Conservation (phyloP, 2,329 filamentous ascomycete species). For the Fusarium verticillioides region DNA sequence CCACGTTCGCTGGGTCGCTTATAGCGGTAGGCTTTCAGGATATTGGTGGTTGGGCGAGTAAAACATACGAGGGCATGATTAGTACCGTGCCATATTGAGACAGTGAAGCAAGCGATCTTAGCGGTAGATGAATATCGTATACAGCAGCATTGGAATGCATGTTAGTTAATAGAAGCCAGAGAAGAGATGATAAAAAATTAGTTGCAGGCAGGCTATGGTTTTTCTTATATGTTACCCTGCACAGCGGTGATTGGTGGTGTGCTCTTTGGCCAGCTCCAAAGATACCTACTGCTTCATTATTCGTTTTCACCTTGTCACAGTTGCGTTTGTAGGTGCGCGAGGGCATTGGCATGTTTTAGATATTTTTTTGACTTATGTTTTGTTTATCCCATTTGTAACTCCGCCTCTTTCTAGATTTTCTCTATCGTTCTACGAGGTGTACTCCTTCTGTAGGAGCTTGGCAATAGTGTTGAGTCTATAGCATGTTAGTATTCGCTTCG, state of each 20-base stretch:
- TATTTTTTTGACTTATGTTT: slow-evolving; percentile 26
- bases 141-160: slow-evolving; percentile 32
- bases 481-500: slow-evolving; percentile 28
- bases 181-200: slow-evolving; percentile 12
- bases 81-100: slow-evolving; percentile 21
- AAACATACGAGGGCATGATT: slow-evolving; percentile 32
- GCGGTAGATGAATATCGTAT: slow-evolving; percentile 29
- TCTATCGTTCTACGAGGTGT: slow-evolving; percentile 55
- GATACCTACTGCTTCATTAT: neutral
- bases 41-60: slow-evolving; percentile 36
- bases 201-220: neutral
- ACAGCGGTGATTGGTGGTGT: neutral
- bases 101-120: slow-evolving; percentile 24
- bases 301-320: neutral
- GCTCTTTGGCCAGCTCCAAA: no score
- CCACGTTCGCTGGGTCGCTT: slow-evolving; percentile 29
- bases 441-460: slow-evolving; percentile 71
- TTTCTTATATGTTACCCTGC: no score
- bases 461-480: slow-evolving; percentile 70
- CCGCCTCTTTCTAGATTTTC: slow-evolving; percentile 19
- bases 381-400: slow-evolving; percentile 9
- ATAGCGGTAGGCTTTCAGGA: slow-evolving; percentile 36
- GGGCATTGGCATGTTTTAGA: slow-evolving; percentile 8
- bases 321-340: no score
- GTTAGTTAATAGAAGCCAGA: slow-evolving; percentile 41